phyloP scores from a whole-genome alignment of 1,284 basidiomycete genomes.

The Heterobasidion occidentale region DNA sequence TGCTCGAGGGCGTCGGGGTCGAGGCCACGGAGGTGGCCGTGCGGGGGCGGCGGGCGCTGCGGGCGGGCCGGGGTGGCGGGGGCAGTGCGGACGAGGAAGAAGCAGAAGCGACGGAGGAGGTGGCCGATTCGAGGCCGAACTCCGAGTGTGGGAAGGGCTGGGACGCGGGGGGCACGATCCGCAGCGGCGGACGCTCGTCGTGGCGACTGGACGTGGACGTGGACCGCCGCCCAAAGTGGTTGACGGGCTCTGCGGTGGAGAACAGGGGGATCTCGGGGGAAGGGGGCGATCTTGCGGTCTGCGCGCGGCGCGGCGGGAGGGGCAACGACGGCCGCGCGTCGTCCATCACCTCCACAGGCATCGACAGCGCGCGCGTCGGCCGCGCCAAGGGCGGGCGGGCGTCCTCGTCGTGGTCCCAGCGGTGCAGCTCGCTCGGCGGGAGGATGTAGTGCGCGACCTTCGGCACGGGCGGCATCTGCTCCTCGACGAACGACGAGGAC shows the following conservation, averaged over 20 bases:
- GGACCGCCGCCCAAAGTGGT: slow-evolving; percentile 16
- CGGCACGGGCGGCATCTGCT: slow-evolving; percentile 29
- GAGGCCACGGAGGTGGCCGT: neutral
- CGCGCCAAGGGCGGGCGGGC: neutral
- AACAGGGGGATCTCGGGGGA: slow-evolving; percentile 23
- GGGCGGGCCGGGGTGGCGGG: slow-evolving; percentile 15
- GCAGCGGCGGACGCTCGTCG: neutral
- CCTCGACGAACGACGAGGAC: slow-evolving; percentile 45
- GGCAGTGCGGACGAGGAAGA: neutral
- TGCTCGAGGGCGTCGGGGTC: neutral
- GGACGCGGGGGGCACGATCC: neutral
- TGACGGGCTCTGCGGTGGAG: slow-evolving; percentile 22
- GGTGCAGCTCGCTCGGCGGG: slow-evolving; percentile 38
- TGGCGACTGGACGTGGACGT: slow-evolving; percentile 3
- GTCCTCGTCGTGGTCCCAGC: slow-evolving; percentile 12
- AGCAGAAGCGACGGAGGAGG: neutral
- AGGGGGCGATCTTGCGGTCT: neutral
- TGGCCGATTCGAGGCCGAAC: neutral
- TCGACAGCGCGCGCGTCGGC: neutral
- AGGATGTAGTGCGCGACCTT: slow-evolving; percentile 37
- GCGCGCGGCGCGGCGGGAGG: neutral
- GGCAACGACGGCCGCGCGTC: neutral
- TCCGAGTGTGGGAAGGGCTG: slow-evolving; percentile 1
- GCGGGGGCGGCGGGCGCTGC: slow-evolving; percentile 11
- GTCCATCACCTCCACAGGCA: neutral